Evolutionary conservation across 176 grass and related monocot species (phyloP).

Genomic region (Aegilops tauschii): DNA sequence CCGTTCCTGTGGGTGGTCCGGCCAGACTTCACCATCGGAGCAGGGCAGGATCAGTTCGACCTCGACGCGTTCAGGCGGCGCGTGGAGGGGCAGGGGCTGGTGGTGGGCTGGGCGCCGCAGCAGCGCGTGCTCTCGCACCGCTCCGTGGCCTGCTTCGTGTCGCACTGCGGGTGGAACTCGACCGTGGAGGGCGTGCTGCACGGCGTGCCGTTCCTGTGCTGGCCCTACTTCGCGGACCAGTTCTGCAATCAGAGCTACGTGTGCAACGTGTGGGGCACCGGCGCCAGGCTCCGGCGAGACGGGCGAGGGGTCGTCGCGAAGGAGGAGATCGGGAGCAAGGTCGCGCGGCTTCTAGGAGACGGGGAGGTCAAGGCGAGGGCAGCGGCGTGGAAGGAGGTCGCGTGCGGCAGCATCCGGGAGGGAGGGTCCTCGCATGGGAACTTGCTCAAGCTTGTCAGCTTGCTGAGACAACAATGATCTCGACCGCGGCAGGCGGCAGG

Average conservation of each 20-base stretch:
- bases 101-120: constrained; percentile 68
- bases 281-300: constrained; percentile 42
- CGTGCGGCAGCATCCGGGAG: constrained; percentile 31
- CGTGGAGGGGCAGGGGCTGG: constrained; percentile 33
- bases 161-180: constrained; percentile 85
- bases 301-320: constrained; percentile 39
- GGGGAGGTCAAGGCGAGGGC: constrained; percentile 47
- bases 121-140: constrained; percentile 58
- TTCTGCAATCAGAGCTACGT: constrained; percentile 68
- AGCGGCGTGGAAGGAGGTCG: constrained; percentile 23
- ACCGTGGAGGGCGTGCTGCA: constrained; percentile 64
- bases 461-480: constrained; percentile 37
- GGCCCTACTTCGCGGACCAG: constrained; percentile 76
- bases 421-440: constrained; percentile 55
- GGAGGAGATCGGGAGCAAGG: constrained; percentile 40
- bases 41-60: constrained; percentile 40
- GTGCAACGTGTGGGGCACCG: constrained; percentile 70
- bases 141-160: constrained; percentile 71
- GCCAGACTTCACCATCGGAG: constrained; percentile 37
- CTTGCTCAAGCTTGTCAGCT: constrained; percentile 47
- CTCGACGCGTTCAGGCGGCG: constrained; percentile 31
- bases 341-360: constrained; percentile 32
- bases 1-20: constrained; percentile 76
- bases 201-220: constrained; percentile 68
- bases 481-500: too few species aligned